Base-by-base conservation (phyloP, 805 yeast genomes). In the Kodamaea fukazawae region DNA sequence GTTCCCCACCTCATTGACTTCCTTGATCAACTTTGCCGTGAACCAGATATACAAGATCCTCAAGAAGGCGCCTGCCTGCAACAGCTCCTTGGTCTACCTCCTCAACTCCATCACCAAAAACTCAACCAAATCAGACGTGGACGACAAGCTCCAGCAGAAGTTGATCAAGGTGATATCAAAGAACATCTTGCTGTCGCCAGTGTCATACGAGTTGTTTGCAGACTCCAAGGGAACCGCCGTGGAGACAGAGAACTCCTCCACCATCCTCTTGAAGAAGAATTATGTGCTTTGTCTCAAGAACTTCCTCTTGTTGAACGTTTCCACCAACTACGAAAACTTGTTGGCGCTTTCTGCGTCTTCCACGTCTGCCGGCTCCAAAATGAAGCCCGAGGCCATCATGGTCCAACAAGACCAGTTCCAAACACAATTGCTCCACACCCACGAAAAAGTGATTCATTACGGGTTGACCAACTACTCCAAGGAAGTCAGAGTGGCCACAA, bases 341-440 rank as follows among this genome's bases (percentile, higher is more conserved):
- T 50, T 69, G 29, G 61, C 70, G 9, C 38, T 50, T 10, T 65
- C 71, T 2, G 53, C 69, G 1, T 41, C 52, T 7, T 61, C 71
- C 1, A 46, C 65, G 3, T 52, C 65, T 0, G 58, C 68, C 1
- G 65, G 69, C 5, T 57, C 71, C 3, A 69, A 67, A 46, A 42
- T 65, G 59, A 67, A 67, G 36, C 73, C 75, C 0, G 74, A 69
- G 40, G 49, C 63, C 2, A 55, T 69, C 29, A 67, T 68, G 72
- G 34, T 53, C 6, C 69, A 58, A 36, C 74, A 69, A 42, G 59
- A 66, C 42, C 64, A 54, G 40, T 67, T 55, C 45, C 75, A 70
- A 49, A 37, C 38, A 11, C 44, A 47, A 17, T 38, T 69, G 8
- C 52, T 69, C 30, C 23, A 49, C 3, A 34, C 60, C 1, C 53